Base-by-base conservation (phyloP, 2,329 filamentous ascomycete species). In the Clarireedia homoeocarpa region DNA sequence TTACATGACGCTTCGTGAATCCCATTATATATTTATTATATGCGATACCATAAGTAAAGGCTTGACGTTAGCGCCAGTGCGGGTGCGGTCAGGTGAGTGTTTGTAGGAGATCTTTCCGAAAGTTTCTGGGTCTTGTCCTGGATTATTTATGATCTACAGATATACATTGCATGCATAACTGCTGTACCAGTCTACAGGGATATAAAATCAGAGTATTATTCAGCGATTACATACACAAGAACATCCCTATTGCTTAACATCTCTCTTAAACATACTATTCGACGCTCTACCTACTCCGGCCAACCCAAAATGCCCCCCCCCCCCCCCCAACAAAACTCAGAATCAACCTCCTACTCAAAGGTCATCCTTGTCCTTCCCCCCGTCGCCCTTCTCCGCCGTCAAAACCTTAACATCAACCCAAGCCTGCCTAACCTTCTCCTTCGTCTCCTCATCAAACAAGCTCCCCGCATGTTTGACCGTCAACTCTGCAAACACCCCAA, bases 341-440 rank as follows among this genome's bases (percentile, higher is more conserved):
- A 1, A 34, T n/a, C 9, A 5, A 36, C 5, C 20, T 20, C 2
- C 23, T 6, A 14, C n/a, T 6, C 4, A 20, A 4, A 17, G 39
- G 6, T 17, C 20, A 42, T 17, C 39, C 20, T n/a, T 20, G 9
- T 42, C 39, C 1, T 20, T 9, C 10, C 39, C 38, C 36, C 5
- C 36, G 6, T 34, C n/a, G 17, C 12, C 20, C 23, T 17, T 4
- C 5, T 20, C 38, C 15, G 4, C 15, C 4, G 15, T 10, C 27
- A 34, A 54, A 10, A 46, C 45, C 15, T 57, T 49, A 34, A 57
- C 50, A 17, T 54, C 38, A 7, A 39, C 47, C 48, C 55, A 59
- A n/a, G 55, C 58, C 42, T 59, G 48, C 48, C 24, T 56, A 14
- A 58, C 49, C 23, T 27, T 46, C 5, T 6, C 55, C 38, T 40